Percentiles rank a stretch among this genome's conserved stretches.
Evolutionary conservation across 352 stramenopile genomes (phyloP).

Genomic region (Saprolegnia diclina): DNA sequence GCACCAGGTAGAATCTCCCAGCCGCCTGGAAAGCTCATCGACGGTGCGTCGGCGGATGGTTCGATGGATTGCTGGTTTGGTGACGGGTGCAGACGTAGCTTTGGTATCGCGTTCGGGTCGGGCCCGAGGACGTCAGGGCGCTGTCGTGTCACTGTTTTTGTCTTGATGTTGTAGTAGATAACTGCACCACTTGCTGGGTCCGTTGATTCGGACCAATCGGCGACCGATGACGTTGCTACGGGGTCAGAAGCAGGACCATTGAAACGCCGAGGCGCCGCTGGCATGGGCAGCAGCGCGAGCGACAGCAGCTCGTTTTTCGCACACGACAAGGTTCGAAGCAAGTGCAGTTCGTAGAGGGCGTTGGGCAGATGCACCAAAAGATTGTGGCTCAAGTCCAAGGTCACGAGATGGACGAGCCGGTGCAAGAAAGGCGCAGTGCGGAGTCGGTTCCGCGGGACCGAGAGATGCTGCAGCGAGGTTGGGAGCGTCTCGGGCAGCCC

Average conservation of each 20-base stretch:
- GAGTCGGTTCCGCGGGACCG: constrained; percentile 51
- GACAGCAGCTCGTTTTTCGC: constrained; percentile 59
- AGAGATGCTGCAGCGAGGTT: constrained; percentile 33
- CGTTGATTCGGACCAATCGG: constrained; percentile 46
- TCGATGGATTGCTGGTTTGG: not conserved
- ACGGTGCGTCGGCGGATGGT: not conserved
- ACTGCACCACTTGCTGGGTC: constrained; percentile 43
- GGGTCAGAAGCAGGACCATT: not conserved
- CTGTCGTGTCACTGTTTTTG: constrained; percentile 44
- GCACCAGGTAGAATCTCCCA: constrained; percentile 45
- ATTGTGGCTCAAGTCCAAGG: constrained; percentile 62
- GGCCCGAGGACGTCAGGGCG: constrained; percentile 1
- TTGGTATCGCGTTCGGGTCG: constrained; percentile 32
- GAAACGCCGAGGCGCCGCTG: not conserved
- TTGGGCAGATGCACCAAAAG: constrained; percentile 49
- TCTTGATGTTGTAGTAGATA: constrained; percentile 52
- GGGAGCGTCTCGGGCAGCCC: constrained; percentile 40
- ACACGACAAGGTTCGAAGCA: constrained; percentile 41
- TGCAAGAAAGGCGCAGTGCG: constrained; percentile 44
- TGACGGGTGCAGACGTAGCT: constrained; percentile 33
- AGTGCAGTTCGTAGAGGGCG: constrained; percentile 39
- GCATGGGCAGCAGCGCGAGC: constrained; percentile 43
- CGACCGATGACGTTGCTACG: not conserved
- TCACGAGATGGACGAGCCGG: constrained; percentile 37
- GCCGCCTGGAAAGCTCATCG: constrained; percentile 35